phyloP scores from a whole-genome alignment of 768 basidiomycete species.

The Rhodotorula taiwanensis region DNA sequence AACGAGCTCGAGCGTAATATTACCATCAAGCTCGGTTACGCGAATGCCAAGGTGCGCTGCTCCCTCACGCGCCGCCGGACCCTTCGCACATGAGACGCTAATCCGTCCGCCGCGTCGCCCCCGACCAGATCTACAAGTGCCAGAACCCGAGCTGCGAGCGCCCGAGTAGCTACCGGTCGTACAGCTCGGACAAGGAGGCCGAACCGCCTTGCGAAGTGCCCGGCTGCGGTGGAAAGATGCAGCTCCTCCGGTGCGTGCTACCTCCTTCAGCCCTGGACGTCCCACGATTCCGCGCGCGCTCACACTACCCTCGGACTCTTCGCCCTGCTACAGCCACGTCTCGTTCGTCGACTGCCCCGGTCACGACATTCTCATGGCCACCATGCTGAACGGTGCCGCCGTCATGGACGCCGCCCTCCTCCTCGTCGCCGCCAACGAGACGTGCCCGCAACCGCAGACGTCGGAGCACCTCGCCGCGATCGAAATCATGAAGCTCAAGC shows the following conservation, averaged over 20 bases:
- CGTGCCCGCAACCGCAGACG: slow-evolving; percentile 97
- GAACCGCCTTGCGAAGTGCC: slow-evolving; percentile 87
- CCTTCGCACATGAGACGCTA: no score
- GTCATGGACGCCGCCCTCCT: slow-evolving; percentile 99
- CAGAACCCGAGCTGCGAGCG: slow-evolving; percentile 86
- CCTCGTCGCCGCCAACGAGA: slow-evolving; percentile 94
- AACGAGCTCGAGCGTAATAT: slow-evolving; percentile 98
- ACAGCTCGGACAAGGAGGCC: slow-evolving; percentile 88
- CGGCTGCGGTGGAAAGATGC: slow-evolving; percentile 83
- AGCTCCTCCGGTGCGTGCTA: slow-evolving; percentile 59
- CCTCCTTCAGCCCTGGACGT: neutral
- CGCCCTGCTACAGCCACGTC: slow-evolving; percentile 70
- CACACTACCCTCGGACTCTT: no score
- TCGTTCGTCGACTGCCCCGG: slow-evolving; percentile 85
- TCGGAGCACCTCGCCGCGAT: slow-evolving; percentile 97
- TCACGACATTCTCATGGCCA: slow-evolving; percentile 99
- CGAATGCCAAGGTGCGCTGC: slow-evolving; percentile 69
- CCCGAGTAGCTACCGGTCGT: slow-evolving; percentile 89
- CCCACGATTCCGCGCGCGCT: neutral
- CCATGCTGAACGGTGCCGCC: slow-evolving; percentile 98
- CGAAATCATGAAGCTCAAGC: slow-evolving; percentile 97
- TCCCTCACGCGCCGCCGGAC: no score
- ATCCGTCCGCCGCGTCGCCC: slow-evolving; percentile 55
- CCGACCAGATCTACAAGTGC: slow-evolving; percentile 80
- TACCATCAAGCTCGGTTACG: slow-evolving; percentile 98